A percentile compares a stretch with the other conserved stretches of the same genome.
phyloP scores from a whole-genome alignment of 192 early-diverging fungal species.

The Mortierella hygrophila region DNA sequence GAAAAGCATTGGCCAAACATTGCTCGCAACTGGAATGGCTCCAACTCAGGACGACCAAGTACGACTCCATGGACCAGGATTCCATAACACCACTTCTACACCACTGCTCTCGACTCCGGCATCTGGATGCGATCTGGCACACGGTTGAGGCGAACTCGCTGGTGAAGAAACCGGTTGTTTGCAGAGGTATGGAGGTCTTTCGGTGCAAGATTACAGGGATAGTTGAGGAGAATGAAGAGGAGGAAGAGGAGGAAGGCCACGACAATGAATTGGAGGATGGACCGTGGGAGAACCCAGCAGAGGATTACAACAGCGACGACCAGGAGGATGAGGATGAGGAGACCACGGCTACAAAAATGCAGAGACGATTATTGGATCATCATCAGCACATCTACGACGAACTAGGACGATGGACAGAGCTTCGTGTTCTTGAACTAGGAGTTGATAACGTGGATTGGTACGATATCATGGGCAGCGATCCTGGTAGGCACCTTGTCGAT shows the following conservation, averaged over 20 bases:
- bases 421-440: neutral
- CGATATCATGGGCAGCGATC: neutral
- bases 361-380: neutral
- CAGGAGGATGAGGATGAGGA: neutral
- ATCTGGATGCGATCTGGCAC: slow-evolving; percentile 1
- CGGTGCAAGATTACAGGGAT: neutral
- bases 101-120: neutral
- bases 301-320: neutral
- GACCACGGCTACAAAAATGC: neutral
- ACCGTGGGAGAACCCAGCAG: neutral
- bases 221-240: neutral
- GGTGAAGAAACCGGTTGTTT: neutral
- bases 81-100: neutral
- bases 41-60: neutral
- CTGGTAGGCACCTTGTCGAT: neutral
- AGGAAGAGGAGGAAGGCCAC: neutral
- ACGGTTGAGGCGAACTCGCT: neutral
- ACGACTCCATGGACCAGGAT: neutral
- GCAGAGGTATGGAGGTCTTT: neutral
- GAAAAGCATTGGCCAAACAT: neutral
- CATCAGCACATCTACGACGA: neutral
- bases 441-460: neutral
- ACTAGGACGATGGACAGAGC: neutral
- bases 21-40: neutral
- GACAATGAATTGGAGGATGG: neutral